Base-by-base conservation (phyloP, 2,329 filamentous ascomycete genomes). In the Cercospora sojina region DNA sequence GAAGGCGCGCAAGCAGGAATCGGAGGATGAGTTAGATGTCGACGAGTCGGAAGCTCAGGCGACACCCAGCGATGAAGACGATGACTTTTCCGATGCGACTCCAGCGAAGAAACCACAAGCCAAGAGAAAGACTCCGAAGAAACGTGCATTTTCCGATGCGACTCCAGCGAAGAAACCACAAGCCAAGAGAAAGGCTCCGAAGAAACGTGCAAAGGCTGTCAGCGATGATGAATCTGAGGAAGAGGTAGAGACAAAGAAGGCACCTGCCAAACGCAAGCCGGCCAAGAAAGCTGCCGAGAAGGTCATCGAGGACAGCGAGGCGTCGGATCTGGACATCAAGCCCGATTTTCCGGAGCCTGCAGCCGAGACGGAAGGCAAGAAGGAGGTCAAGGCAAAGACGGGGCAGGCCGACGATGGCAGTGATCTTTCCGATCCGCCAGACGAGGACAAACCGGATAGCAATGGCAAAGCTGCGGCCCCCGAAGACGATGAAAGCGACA, bases 401-500 rank as follows among this genome's bases (percentile, higher is more conserved):
- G 69, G 66, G 25, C 47, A 67, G 23, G 60, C 58, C 13, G 63
- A 61, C 8, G 67, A 71, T 18, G 66, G 68, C 20, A 71, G 67
- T 59, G 66, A 68, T 20, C 70, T 73, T 1, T 72, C 72, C 10
- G 71, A 70, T 32, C 65, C 68, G 43, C 68, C 71, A 18, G 43
- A 67, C 51, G 62, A 68, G 6, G 59, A 65, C n/a, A 57, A 65
- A n/a, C 64, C 66, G 12, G 62, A 67, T 5, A 31, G 64, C 47
- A 65, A 69, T 60, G 70, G 64, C 20, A 64, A 68, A 43, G 18
- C 67, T 12, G 51, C 51, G 7, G 65, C 67, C 6, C 49, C 60
- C 20, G 74, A 74, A 10, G 66, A 71, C 59, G 74, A 75, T 23
- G 80, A 89, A 56, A 88, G 85, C 74, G 89, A 91, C 62, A 81